Base-by-base conservation (phyloP, 2,329 filamentous ascomycete species). In the Dactylellina haptotyla region DNA sequence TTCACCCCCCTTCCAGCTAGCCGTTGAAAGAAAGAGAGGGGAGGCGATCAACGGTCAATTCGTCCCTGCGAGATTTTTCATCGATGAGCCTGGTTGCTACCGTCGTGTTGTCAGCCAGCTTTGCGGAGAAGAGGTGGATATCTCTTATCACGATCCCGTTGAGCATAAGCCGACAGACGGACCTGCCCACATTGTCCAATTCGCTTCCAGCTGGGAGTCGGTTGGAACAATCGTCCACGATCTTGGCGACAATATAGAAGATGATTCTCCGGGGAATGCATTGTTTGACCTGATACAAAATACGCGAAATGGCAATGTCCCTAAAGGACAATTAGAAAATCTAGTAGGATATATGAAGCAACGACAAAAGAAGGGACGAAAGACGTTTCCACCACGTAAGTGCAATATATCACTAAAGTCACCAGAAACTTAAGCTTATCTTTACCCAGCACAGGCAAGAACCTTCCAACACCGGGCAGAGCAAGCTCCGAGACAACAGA, bases 191-290 rank as follows among this genome's bases (percentile, higher is more conserved):
- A 56, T 66, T 43, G 48, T 73, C 8, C 37, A 73, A 26, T 66
- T 73, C 57, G 61, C 69, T 8, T 64, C 58, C 6, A 73, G 69
- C 23, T 73, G 69, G 69, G 69, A 73, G 43, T 73, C 69, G 10
- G 69, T 54, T 14, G 69, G 69, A 3, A 56, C 46, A 12, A 48
- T 73, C 26, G 30, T 73, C 18, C 12, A 46, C 12, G 69, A 73
- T 46, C 12, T 56, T 6, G 23, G 12, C 0, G 69, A 66, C 23
- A 32, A 5, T 4, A 10, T 57, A 1, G 61, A 62, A 23, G 50
- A 37, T n/a, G 46, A 73, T 26, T 34, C 14, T 34, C 23, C 41
- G 6, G 37, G 39, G 2, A 26, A 61, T 51, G 53, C 45, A 23
- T 37, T 73, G 23, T 73, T 73, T 41, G 61, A 73, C n/a, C 25